Percentiles rank a stretch among this genome's conserved stretches.
phyloP scores from a whole-genome alignment of 371 early-diverging fungal genomes.

The Chytridiales sp. region DNA sequence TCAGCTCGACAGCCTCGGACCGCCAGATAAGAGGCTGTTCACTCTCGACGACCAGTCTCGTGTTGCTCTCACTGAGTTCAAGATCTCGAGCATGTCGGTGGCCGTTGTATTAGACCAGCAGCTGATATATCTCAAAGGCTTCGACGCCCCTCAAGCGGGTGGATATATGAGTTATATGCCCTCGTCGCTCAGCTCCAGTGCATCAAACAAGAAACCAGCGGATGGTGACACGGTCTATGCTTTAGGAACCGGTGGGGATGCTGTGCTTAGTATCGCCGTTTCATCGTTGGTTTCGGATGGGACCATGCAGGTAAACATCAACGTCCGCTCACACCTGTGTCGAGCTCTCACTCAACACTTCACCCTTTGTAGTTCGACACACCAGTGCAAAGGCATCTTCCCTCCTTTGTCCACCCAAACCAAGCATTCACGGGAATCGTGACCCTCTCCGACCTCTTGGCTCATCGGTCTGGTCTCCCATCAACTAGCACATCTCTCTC shows the following conservation, averaged over 20 bases:
- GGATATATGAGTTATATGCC: too few relatives aligned
- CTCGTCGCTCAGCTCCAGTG: too few relatives aligned
- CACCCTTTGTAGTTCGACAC: too few relatives aligned
- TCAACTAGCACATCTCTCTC: background rate
- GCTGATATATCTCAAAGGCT: slow-evolving; percentile 14
- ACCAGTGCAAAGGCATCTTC: background rate
- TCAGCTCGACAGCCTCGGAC: slow-evolving; percentile 8
- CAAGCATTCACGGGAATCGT: background rate
- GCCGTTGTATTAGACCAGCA: slow-evolving; percentile 2
- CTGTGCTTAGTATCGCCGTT: background rate
- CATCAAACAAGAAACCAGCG: background rate
- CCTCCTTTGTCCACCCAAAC: background rate
- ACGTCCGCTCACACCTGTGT: too few relatives aligned
- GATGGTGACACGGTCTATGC: slow-evolving; percentile 1
- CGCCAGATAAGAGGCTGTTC: slow-evolving; percentile 13
- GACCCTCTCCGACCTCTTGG: slow-evolving; percentile 4
- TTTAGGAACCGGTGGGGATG: background rate
- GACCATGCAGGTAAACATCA: too few relatives aligned
- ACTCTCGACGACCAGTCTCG: slow-evolving; percentile 14
- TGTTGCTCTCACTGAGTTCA: slow-evolving; percentile 9
- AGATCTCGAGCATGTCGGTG: background rate
- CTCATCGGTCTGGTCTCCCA: background rate
- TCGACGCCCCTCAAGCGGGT: background rate
- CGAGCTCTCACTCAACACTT: too few relatives aligned
- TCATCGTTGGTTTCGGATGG: background rate